phyloP scores from a whole-genome alignment of 257 asterid species.

The Echium plantagineum region DNA sequence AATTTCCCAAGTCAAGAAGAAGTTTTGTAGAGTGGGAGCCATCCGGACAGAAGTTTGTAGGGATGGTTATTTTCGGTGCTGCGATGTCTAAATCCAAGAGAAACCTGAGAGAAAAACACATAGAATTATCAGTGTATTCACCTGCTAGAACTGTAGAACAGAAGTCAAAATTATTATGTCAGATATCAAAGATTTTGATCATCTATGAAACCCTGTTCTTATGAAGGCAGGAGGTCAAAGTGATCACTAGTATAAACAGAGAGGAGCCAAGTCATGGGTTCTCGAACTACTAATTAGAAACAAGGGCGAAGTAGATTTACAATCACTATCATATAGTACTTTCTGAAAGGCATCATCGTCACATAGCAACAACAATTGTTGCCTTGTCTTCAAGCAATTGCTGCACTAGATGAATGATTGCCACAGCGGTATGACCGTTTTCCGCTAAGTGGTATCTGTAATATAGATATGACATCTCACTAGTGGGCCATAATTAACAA shows the following conservation, averaged over 20 bases:
- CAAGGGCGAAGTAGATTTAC: neutral
- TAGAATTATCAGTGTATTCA: slow-evolving; percentile 2
- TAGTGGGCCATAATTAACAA: no score
- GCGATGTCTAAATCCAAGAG: slow-evolving; percentile 92
- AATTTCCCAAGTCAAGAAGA: slow-evolving; percentile 91
- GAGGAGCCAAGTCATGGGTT: neutral
- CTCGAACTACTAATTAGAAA: neutral
- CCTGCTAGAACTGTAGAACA: neutral
- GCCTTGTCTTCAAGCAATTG: no score
- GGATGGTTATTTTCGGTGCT: slow-evolving; percentile 91
- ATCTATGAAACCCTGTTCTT: neutral
- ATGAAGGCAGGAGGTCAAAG: neutral
- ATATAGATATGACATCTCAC: no score
- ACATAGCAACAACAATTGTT: no score
- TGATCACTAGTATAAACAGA: neutral
- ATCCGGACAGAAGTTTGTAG: slow-evolving; percentile 82
- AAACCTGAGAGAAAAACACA: slow-evolving; percentile 44
- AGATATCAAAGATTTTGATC: neutral
- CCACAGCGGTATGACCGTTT: no score
- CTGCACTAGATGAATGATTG: no score
- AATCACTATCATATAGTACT: neutral
- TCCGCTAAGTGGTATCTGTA: no score
- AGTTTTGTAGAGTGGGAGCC: slow-evolving; percentile 73
- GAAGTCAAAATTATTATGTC: neutral
- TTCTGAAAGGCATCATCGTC: neutral